A percentile compares a stretch with the other conserved stretches of the same genome.
Conservation (phyloP, 1,139 yeast genomes). For the Wickerhamiella infanticola region DNA sequence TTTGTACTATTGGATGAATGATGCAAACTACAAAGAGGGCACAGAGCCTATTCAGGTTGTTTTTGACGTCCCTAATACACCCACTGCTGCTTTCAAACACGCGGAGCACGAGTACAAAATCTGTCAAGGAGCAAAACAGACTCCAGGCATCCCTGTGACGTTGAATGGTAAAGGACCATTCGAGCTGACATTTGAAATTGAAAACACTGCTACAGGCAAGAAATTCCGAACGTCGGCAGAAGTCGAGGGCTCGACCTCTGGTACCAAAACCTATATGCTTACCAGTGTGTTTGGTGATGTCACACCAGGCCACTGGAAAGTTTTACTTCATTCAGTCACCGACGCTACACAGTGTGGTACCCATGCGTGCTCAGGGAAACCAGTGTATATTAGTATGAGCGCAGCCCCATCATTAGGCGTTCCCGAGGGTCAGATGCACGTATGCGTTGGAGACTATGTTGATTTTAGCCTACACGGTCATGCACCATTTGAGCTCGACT, state of each 20-base stretch:
- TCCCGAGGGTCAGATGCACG: conserved; percentile 22
- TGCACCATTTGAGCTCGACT: conserved; percentile 63
- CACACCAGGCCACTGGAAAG: conserved; percentile 39
- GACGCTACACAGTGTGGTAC: conserved; percentile 58
- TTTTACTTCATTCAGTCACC: conserved; percentile 39
- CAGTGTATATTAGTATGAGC: not conserved
- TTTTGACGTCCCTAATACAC: conserved; percentile 37
- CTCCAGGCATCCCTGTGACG: conserved; percentile 42
- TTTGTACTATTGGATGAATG: conserved; percentile 13
- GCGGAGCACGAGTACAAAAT: conserved; percentile 32
- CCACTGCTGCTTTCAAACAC: conserved; percentile 37
- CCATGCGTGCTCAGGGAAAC: not conserved
- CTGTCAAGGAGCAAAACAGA: conserved; percentile 16
- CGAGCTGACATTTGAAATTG: conserved; percentile 35
- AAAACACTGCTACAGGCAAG: conserved; percentile 38
- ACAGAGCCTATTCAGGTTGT: conserved; percentile 22
- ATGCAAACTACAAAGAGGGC: conserved; percentile 19
- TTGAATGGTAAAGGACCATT: conserved; percentile 55
- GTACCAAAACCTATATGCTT: conserved; percentile 8
- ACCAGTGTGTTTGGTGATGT: conserved; percentile 22
- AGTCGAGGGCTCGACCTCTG: conserved; percentile 24
- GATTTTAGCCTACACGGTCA: conserved; percentile 62
- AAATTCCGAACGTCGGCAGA: conserved; percentile 19
- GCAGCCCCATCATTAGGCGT: conserved; percentile 12
- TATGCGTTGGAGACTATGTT: conserved; percentile 88